These are phyloP conservation scores for Raffaelea ambrosiae DNA, from an alignment of 2,329 filamentous ascomycete genomes.

Conservation along the genomic window DNA sequence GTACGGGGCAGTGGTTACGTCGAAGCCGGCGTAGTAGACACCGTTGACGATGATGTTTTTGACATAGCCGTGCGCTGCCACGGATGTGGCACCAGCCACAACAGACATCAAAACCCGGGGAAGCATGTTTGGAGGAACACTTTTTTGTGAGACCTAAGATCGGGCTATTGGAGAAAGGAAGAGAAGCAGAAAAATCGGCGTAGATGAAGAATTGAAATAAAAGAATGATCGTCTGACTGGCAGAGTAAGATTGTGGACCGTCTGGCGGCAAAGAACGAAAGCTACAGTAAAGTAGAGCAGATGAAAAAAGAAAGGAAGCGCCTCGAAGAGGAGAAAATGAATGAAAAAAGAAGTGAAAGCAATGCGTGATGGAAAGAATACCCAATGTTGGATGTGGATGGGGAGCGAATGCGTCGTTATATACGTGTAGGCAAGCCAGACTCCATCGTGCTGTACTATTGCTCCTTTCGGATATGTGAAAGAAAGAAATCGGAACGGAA, in stretches of 20 bases:
- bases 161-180: background rate
- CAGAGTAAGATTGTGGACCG: background rate
- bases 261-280: background rate
- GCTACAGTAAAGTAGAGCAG: too few relatives aligned
- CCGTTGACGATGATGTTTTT: conserved; percentile 57
- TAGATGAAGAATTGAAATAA: background rate
- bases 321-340: background rate
- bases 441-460: too few relatives aligned
- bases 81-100: conserved; percentile 46
- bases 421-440: too few relatives aligned
- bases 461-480: too few relatives aligned
- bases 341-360: conserved; percentile 1
- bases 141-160: background rate
- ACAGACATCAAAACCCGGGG: conserved; percentile 2
- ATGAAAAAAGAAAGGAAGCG: conserved; percentile 1
- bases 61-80: conserved; percentile 19
- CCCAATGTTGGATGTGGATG: too few relatives aligned
- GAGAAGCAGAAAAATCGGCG: background rate
- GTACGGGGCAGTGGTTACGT: conserved; percentile 28
- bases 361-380: background rate
- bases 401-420: too few relatives aligned
- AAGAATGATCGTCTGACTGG: background rate
- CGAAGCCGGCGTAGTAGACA: conserved; percentile 31
- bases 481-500: too few relatives aligned
- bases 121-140: background rate